phyloP scores from a whole-genome alignment of 768 basidiomycete genomes.

The Serendipita vermifera region DNA sequence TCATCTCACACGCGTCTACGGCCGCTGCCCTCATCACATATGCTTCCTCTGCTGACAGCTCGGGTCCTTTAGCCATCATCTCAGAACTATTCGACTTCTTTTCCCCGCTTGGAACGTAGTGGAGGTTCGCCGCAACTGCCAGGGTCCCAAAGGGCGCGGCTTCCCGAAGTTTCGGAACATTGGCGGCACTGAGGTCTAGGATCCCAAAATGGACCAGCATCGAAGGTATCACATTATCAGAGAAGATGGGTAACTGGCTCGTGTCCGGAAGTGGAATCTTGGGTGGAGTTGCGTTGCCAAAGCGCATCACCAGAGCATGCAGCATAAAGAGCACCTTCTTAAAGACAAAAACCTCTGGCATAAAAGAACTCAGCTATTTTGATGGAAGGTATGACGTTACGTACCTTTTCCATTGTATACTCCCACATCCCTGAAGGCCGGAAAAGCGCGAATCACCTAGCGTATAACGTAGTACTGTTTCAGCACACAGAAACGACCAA shows the following conservation, averaged over 20 bases:
- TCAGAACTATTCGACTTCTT: background rate
- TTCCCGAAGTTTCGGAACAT: slow-evolving; percentile 31
- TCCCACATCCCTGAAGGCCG: slow-evolving; percentile 71
- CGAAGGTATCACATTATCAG: slow-evolving; percentile 78
- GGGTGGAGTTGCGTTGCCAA: slow-evolving; percentile 39
- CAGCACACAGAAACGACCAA: no score
- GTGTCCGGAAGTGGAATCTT: slow-evolving; percentile 55
- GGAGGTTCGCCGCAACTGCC: background rate
- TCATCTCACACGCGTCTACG: slow-evolving; percentile 62
- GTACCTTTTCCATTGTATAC: slow-evolving; percentile 49
- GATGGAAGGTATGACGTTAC: slow-evolving; percentile 18
- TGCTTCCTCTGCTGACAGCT: slow-evolving; percentile 46
- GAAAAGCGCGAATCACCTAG: slow-evolving; percentile 66
- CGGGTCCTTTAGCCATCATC: slow-evolving; percentile 33
- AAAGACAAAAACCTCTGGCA: slow-evolving; percentile 69
- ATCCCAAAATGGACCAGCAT: slow-evolving; percentile 65
- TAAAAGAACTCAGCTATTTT: background rate
- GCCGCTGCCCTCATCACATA: slow-evolving; percentile 68
- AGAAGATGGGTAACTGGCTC: slow-evolving; percentile 47
- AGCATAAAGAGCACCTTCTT: slow-evolving; percentile 81
- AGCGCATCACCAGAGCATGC: slow-evolving; percentile 53
- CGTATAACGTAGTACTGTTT: no score
- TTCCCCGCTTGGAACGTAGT: background rate
- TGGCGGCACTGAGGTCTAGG: slow-evolving; percentile 38
- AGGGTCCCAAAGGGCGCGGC: slow-evolving; percentile 33